A percentile compares a stretch with the other conserved stretches of the same genome.
phyloP scores from a whole-genome alignment of 371 early-diverging fungal genomes.

The Syncephalastrum racemosum region DNA sequence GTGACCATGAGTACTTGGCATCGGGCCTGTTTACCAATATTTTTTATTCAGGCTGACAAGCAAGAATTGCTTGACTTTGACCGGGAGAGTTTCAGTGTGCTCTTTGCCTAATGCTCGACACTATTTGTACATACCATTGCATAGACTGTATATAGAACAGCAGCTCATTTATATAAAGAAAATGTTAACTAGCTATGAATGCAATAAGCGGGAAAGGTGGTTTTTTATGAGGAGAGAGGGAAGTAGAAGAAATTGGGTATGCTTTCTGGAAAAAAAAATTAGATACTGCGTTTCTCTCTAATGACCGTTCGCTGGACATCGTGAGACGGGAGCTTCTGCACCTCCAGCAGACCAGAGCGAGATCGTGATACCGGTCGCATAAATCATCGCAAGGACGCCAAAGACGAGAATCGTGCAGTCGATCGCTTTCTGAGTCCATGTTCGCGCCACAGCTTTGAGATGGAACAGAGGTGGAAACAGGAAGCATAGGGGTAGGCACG shows the following conservation, averaged over 20 bases:
- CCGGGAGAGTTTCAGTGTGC: no score
- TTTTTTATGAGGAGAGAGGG: no score
- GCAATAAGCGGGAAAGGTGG: no score
- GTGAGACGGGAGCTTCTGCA: slow-evolving; percentile 36
- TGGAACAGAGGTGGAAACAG: slow-evolving; percentile 86
- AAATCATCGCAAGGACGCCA: slow-evolving; percentile 74
- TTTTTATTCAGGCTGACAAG: no score
- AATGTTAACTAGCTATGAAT: no score
- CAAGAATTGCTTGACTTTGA: no score
- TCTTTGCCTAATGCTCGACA: no score
- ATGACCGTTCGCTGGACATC: slow-evolving; percentile 31
- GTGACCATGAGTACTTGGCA: no score
- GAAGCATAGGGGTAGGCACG: slow-evolving; percentile 71
- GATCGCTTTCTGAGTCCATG: slow-evolving; percentile 29
- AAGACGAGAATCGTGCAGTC: slow-evolving; percentile 69
- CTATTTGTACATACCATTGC: no score
- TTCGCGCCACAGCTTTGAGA: slow-evolving; percentile 57
- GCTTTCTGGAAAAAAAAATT: background rate
- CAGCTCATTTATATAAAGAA: no score
- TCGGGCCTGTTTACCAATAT: no score
- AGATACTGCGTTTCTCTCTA: slow-evolving; percentile 2
- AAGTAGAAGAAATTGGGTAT: background rate
- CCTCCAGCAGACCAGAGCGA: slow-evolving; percentile 59
- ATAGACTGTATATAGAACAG: no score
- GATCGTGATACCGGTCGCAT: slow-evolving; percentile 77